phyloP scores from a whole-genome alignment of 169 alveolate species.

The Toxoplasma gondii region DNA sequence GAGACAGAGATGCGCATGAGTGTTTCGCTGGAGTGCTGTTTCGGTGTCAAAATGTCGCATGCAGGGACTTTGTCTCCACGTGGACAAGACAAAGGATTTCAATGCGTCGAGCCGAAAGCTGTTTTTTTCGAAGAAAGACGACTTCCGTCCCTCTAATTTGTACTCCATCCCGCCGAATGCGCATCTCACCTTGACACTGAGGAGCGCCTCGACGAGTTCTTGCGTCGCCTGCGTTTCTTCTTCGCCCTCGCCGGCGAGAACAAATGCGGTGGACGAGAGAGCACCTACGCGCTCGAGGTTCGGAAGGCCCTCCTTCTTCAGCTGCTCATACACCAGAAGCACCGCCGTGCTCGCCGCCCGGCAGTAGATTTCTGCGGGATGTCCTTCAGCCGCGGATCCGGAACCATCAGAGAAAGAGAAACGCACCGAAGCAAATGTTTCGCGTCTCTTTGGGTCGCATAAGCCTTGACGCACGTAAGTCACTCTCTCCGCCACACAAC shows the following conservation, averaged over 20 bases:
- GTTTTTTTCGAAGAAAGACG: no score
- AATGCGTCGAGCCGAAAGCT: no score
- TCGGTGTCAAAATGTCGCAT: no score
- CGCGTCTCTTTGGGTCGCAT: background rate
- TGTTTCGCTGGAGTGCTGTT: no score
- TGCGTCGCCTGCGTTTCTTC: background rate
- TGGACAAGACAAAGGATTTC: no score
- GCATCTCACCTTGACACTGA: background rate
- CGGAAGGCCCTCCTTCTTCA: conserved; percentile 22
- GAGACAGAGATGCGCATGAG: no score
- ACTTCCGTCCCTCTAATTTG: no score
- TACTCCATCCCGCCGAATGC: no score
- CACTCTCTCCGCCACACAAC: background rate
- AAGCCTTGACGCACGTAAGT: background rate
- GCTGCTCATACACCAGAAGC: conserved; percentile 20
- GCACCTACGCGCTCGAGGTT: background rate
- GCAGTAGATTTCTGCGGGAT: background rate
- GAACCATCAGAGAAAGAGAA: background rate
- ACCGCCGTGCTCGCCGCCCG: conserved; percentile 41
- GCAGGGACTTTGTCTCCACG: no score
- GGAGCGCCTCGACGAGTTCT: background rate
- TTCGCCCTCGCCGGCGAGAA: background rate
- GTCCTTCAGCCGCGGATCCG: background rate
- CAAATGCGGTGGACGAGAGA: background rate
- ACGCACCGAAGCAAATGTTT: background rate